Percentiles rank a stretch among this genome's conserved stretches.
Evolutionary conservation across 2,329 filamentous ascomycete species (phyloP).

Genomic region (Phoma sp.): DNA sequence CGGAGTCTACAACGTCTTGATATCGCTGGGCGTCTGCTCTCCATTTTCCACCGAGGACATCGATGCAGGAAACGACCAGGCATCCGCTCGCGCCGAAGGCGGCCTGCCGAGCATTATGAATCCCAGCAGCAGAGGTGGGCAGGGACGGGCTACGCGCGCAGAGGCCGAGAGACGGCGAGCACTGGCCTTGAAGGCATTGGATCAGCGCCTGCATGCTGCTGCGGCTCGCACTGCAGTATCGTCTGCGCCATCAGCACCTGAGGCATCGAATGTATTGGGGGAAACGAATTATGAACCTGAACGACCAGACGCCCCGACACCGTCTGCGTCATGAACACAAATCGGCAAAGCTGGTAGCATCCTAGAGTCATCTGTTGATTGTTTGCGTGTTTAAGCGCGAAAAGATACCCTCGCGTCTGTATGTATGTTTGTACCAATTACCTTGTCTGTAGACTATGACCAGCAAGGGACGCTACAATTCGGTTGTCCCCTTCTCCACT

Average conservation of each 20-base stretch:
- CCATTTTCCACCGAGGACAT: conserved; percentile 86
- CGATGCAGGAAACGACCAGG: conserved; percentile 73
- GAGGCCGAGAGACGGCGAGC: conserved; percentile 91
- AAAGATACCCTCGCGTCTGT: conserved; percentile 37
- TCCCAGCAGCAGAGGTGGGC: conserved; percentile 53
- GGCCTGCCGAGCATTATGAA: conserved; percentile 66
- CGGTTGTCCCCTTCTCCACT: conserved; percentile 8
- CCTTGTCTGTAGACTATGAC: conserved; percentile 23
- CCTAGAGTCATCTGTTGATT: conserved; percentile 1
- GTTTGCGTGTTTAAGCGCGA: conserved; percentile 18
- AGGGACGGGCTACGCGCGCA: conserved; percentile 72
- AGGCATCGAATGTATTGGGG: conserved; percentile 45
- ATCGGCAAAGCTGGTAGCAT: background rate
- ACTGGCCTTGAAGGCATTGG: conserved; percentile 86
- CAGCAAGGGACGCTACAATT: conserved; percentile 25
- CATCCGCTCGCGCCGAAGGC: conserved; percentile 67
- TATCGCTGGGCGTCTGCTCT: conserved; percentile 77
- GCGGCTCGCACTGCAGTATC: conserved; percentile 60
- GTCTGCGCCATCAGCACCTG: conserved; percentile 37
- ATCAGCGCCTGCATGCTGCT: conserved; percentile 89
- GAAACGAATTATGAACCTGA: conserved; percentile 53
- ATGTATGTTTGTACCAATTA: conserved; percentile 29
- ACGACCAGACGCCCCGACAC: conserved; percentile 34
- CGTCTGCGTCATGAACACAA: conserved; percentile 25
- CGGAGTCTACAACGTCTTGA: conserved; percentile 74